Evolutionary conservation across 768 basidiomycete species (phyloP).

Genomic region (Lactarius tabidus): DNA sequence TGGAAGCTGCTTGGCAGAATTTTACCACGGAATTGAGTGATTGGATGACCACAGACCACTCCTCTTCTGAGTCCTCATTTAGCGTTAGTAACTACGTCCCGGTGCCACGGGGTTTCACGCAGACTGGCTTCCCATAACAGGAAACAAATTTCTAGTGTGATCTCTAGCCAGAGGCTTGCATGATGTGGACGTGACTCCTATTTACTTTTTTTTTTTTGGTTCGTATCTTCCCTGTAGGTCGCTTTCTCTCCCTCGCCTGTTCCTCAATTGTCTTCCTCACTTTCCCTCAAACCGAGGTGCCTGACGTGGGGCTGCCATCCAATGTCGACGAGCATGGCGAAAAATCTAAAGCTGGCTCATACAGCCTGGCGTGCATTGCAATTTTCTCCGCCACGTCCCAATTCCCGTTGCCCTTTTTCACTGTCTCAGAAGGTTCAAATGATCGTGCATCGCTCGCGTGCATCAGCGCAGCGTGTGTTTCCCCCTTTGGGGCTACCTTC

Average conservation of each 20-base stretch:
- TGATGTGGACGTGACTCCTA: too few species aligned
- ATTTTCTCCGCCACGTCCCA: constrained; percentile 17
- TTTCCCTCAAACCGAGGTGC: constrained; percentile 73
- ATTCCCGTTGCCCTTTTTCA: not conserved
- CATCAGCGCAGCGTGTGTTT: constrained; percentile 71
- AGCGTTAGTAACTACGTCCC: too few species aligned
- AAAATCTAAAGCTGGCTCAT: constrained; percentile 74
- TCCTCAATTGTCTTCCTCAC: constrained; percentile 75
- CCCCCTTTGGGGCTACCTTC: too few species aligned
- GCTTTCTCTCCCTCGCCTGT: constrained; percentile 69
- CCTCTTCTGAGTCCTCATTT: too few species aligned
- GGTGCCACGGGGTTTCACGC: too few species aligned
- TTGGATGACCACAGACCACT: too few species aligned
- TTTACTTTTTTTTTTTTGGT: too few species aligned
- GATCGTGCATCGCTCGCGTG: constrained; percentile 72
- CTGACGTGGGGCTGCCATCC: constrained; percentile 63
- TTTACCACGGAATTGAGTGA: too few species aligned
- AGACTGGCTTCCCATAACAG: too few species aligned
- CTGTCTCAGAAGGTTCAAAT: constrained; percentile 47
- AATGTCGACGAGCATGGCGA: constrained; percentile 82
- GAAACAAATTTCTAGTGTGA: too few species aligned
- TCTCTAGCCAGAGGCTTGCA: too few species aligned
- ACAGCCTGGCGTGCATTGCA: constrained; percentile 60
- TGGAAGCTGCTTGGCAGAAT: too few species aligned
- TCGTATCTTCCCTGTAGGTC: constrained; percentile 33